Conservation (phyloP, 768 basidiomycete genomes). For the Floccularia luteovirens region DNA sequence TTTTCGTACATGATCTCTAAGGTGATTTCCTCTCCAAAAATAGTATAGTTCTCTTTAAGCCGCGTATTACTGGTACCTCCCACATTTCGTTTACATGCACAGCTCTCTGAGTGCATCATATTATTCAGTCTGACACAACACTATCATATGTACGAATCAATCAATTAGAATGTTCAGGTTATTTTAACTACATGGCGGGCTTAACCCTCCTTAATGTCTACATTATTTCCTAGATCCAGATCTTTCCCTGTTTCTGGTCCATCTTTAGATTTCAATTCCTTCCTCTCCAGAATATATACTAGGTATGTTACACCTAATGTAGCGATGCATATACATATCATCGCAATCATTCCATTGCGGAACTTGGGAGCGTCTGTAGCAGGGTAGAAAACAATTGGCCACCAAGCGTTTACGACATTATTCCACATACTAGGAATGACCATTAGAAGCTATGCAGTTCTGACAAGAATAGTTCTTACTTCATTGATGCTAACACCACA, state of each 20-base stretch:
- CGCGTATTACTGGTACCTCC: not conserved
- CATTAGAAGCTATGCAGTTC: not conserved
- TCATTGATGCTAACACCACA: conserved; percentile 72
- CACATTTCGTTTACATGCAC: not conserved
- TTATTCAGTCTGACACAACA: no score
- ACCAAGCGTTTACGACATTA: conserved; percentile 63
- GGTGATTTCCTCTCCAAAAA: no score
- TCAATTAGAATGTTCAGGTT: no score
- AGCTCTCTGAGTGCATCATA: no score
- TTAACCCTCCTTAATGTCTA: no score
- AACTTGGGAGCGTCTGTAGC: conserved; percentile 66
- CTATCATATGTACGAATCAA: no score
- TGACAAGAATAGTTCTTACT: conserved; percentile 26
- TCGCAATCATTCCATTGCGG: conserved; percentile 60
- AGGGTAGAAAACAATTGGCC: conserved; percentile 67
- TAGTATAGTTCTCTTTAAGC: not conserved
- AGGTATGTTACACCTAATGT: conserved; percentile 47
- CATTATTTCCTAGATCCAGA: no score
- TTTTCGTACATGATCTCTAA: no score
- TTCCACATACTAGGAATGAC: conserved; percentile 49
- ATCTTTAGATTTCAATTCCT: conserved; percentile 15
- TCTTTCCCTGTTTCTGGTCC: no score
- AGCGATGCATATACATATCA: conserved; percentile 51
- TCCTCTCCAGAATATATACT: conserved; percentile 47
- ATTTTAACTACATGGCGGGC: no score